Evolutionary conservation across 257 asterid species (phyloP).

Genomic region (Ajuga chamaepitys): DNA sequence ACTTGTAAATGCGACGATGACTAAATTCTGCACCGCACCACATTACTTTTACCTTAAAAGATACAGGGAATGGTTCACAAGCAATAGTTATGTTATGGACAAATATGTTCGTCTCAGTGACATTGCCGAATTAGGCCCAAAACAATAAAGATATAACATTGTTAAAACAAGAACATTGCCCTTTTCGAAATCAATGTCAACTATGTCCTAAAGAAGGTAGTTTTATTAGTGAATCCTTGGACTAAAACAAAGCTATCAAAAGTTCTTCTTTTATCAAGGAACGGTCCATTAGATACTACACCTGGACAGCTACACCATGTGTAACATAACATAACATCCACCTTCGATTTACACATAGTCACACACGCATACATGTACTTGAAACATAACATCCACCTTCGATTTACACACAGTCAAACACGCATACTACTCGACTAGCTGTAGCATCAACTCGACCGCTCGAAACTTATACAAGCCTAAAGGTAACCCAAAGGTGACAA

Average conservation of each 20-base stretch:
- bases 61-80: background rate
- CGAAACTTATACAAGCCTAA: slow-evolving; percentile 6
- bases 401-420: too few relatives aligned
- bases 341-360: too few relatives aligned
- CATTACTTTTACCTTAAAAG: background rate
- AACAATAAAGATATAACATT: background rate
- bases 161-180: background rate
- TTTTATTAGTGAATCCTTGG: background rate
- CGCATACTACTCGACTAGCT: too few relatives aligned
- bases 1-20: background rate
- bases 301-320: too few relatives aligned
- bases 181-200: background rate
- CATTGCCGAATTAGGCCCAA: background rate
- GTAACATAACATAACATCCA: too few relatives aligned
- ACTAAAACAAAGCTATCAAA: background rate
- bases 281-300: too few relatives aligned
- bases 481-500: slow-evolving; percentile 28
- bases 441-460: slow-evolving; percentile 4
- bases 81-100: background rate
- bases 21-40: background rate
- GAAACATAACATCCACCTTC: too few relatives aligned
- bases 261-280: too few relatives aligned
- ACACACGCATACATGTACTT: too few relatives aligned
- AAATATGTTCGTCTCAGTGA: background rate
- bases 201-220: background rate